Base-by-base conservation (phyloP, 148 eudicot species). In the Amaranthus palmeri region DNA sequence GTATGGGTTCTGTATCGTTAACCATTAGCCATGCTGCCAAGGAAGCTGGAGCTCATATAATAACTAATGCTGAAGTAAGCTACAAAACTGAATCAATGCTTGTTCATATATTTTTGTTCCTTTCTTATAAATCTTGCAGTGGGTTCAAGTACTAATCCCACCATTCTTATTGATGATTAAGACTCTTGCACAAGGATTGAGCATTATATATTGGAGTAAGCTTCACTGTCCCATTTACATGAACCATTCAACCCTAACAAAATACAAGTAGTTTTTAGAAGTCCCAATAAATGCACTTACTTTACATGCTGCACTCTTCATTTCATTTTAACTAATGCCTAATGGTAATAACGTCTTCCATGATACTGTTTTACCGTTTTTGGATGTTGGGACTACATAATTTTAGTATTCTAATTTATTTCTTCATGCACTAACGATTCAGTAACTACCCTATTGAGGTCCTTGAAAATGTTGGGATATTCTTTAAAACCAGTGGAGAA, bases 11-110 rank as follows among this genome's bases (percentile, higher is more conserved):
- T 56, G 88, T 90, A 52, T 90, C 96, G 15, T 72, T 54, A 71
- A 87, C 96, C 63, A 87, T 90, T 57, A 76, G 77, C 67, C 77
- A 65, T 69, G 96, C 96, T 70, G 96, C 96, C 15, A 74, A 67
- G 72, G 96, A 87, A 86, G 96, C 88, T 78, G 96, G 96, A 45
- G 90, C 90, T 66, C 80, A 82, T 67, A 78, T 90, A 79, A 74
- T 81, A 64, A 87, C 90, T 54, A 75, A 65, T 66, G 86, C 92
- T 70, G 96, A 87, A 80, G 96, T 90, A 78, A 76, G 85, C 69
- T 18, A 46, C 49, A 8, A n/a, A 69, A 72, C 15, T 41, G 59
- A 56, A 67, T 36, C 42, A 40, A 46, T 17, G 2, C 46, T 51
- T 41, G 55, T 47, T 61, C 48, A 48, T 40, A 14, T 52, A 50